Percentiles rank a stretch among this genome's conserved stretches.
phyloP scores from a whole-genome alignment of 2,329 filamentous ascomycete genomes.

The Seiridium unicorne region DNA sequence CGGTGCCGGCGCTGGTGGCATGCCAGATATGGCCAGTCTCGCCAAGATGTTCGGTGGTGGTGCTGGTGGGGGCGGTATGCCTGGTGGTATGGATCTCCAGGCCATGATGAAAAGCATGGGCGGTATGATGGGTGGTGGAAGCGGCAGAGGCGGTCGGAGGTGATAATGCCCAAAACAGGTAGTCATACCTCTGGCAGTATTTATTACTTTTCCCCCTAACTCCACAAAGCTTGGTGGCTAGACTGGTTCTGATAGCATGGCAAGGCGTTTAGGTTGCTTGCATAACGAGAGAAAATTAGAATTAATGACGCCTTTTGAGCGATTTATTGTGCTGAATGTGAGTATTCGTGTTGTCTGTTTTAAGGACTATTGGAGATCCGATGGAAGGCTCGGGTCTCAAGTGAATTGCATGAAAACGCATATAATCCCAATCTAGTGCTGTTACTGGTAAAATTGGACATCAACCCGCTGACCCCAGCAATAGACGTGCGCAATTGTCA shows the following conservation, averaged over 20 bases:
- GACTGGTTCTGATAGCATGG: constrained; percentile 16
- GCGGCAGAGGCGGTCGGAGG: constrained; percentile 29
- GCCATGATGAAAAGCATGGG: constrained; percentile 76
- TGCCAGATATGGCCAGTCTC: constrained; percentile 81
- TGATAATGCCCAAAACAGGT: constrained; percentile 7
- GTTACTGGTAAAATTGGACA: too few relatives aligned
- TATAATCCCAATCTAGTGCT: too few relatives aligned
- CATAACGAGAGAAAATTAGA: not conserved
- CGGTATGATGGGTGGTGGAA: constrained; percentile 46
- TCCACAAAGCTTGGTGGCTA: constrained; percentile 2
- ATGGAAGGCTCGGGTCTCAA: too few relatives aligned
- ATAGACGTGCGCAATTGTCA: too few relatives aligned
- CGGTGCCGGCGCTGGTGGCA: constrained; percentile 62
- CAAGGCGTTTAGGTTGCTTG: constrained; percentile 20
- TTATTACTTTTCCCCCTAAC: too few relatives aligned
- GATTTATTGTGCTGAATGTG: too few relatives aligned
- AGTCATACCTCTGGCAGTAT: too few relatives aligned
- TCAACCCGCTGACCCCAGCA: too few relatives aligned
- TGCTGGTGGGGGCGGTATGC: constrained; percentile 67
- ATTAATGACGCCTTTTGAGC: not conserved
- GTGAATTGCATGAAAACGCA: too few relatives aligned
- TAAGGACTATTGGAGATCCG: too few relatives aligned
- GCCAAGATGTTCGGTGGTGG: constrained; percentile 87
- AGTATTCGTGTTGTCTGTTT: too few relatives aligned
- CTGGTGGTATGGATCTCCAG: constrained; percentile 72